Conservation (phyloP, 1,284 basidiomycete genomes). For the Cryptococcus floricola region DNA sequence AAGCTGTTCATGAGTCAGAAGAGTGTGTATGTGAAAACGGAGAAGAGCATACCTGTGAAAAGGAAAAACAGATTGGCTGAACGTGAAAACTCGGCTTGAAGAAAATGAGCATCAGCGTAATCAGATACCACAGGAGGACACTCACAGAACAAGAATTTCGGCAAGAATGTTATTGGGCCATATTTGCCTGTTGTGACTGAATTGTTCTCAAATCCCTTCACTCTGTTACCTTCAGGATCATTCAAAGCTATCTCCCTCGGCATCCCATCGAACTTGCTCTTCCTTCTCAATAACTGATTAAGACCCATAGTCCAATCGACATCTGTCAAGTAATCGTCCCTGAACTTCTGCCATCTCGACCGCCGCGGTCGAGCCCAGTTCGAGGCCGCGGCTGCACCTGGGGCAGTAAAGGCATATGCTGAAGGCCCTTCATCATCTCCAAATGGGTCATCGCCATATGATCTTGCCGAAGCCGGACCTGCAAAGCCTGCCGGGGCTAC, state of each 20-base stretch:
- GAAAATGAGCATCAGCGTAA: neutral
- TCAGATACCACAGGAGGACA: conserved; percentile 4
- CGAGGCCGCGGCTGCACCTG: conserved; percentile 28
- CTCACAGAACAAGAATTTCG: conserved; percentile 88
- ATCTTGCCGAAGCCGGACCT: conserved; percentile 9
- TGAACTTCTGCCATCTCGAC: conserved; percentile 34
- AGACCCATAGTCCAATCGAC: conserved; percentile 47
- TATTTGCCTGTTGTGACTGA: conserved; percentile 95
- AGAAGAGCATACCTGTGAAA: conserved; percentile 61
- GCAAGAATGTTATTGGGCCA: conserved; percentile 80
- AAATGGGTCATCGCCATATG: conserved; percentile 26
- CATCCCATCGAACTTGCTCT: conserved; percentile 44
- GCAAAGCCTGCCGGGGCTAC: conserved; percentile 38
- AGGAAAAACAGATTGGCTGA: conserved; percentile 99
- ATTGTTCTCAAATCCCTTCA: conserved; percentile 68
- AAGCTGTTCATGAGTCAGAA: conserved; percentile 53
- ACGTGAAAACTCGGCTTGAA: conserved; percentile 57
- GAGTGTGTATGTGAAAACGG: neutral
- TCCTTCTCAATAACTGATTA: conserved; percentile 37
- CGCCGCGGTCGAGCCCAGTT: conserved; percentile 11
- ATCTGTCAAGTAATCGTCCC: conserved; percentile 41
- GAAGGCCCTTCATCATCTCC: conserved; percentile 42
- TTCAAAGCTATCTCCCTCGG: conserved; percentile 64
- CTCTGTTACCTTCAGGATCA: conserved; percentile 54
- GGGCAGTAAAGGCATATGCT: conserved; percentile 40